Percentiles rank a stretch among this genome's conserved stretches.
Evolutionary conservation across 2,329 filamentous ascomycete species (phyloP).

Genomic region (Furcasterigmium furcatum): DNA sequence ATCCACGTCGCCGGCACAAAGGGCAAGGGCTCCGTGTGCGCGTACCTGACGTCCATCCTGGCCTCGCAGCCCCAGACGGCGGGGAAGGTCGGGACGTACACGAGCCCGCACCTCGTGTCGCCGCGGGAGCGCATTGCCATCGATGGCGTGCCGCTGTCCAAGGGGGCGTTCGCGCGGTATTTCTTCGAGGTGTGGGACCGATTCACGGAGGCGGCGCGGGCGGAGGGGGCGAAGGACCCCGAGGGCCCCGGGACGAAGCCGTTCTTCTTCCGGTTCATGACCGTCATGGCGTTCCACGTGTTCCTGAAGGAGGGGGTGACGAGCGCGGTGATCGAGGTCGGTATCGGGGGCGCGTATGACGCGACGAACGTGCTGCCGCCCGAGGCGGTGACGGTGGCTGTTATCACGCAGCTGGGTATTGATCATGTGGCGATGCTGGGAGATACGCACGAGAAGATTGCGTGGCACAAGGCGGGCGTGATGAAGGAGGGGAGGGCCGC

Average conservation of each 20-base stretch:
- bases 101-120: slow-evolving; percentile 79
- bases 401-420: slow-evolving; percentile 78
- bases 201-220: slow-evolving; percentile 35
- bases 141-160: slow-evolving; percentile 66
- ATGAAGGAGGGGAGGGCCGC: slow-evolving; percentile 60
- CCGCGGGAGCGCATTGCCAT: slow-evolving; percentile 84
- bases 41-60: slow-evolving; percentile 78
- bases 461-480: slow-evolving; percentile 91
- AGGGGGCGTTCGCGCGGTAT: slow-evolving; percentile 67
- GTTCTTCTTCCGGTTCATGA: slow-evolving; percentile 89
- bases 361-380: slow-evolving; percentile 77
- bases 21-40: slow-evolving; percentile 86
- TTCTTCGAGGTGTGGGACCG: slow-evolving; percentile 84
- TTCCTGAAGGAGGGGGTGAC: slow-evolving; percentile 75
- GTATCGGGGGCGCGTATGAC: slow-evolving; percentile 91
- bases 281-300: slow-evolving; percentile 80
- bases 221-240: slow-evolving; percentile 35
- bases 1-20: slow-evolving; percentile 93
- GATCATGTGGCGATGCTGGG: slow-evolving; percentile 84
- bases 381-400: slow-evolving; percentile 63
- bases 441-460: slow-evolving; percentile 71
- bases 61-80: slow-evolving; percentile 20
- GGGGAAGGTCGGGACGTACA: slow-evolving; percentile 69
- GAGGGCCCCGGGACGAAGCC: slow-evolving; percentile 67
- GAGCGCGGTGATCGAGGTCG: slow-evolving; percentile 84